These are phyloP conservation scores for Fusarium dlaminii DNA, from an alignment of 2,329 filamentous ascomycete species.

Conservation along the genomic window DNA sequence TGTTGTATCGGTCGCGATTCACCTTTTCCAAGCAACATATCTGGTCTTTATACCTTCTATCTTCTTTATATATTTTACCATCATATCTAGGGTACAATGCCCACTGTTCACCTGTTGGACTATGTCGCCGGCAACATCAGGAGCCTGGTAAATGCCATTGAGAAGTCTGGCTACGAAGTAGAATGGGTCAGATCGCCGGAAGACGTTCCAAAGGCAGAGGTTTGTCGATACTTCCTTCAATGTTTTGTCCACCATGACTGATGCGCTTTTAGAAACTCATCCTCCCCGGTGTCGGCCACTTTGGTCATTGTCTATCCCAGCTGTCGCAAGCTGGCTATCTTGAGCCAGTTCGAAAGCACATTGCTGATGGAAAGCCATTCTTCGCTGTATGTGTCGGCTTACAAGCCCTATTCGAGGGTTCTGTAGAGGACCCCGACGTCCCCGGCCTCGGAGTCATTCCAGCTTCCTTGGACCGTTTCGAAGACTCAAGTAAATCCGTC, in stretches of 20 bases:
- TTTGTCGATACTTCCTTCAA: constrained; percentile 53
- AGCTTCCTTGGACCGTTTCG: constrained; percentile 77
- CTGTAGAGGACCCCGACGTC: constrained; percentile 77
- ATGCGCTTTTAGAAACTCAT: constrained; percentile 78
- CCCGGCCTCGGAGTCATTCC: constrained; percentile 81
- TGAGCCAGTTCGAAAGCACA: constrained; percentile 83
- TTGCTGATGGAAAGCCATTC: constrained; percentile 92
- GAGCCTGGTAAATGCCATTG: constrained; percentile 96
- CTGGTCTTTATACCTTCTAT: constrained; percentile 1
- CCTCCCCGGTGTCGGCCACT: constrained; percentile 95
- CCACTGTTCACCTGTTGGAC: constrained; percentile 80
- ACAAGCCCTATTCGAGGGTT: constrained; percentile 89
- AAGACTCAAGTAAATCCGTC: constrained; percentile 83
- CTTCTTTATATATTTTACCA: constrained; percentile 8
- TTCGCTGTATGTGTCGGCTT: constrained; percentile 97
- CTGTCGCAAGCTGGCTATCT: constrained; percentile 84
- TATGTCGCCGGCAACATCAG: constrained; percentile 97
- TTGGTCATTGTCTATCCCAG: constrained; percentile 92
- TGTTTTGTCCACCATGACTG: constrained; percentile 8
- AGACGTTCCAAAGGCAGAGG: constrained; percentile 86
- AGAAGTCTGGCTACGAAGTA: constrained; percentile 91
- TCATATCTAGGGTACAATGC: constrained; percentile 61
- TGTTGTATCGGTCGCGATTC: background rate
- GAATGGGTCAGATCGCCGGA: constrained; percentile 90
- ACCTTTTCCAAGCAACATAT: background rate